Conservation (phyloP, 192 early-diverging fungal genomes). For the Coemansia sp. region DNA sequence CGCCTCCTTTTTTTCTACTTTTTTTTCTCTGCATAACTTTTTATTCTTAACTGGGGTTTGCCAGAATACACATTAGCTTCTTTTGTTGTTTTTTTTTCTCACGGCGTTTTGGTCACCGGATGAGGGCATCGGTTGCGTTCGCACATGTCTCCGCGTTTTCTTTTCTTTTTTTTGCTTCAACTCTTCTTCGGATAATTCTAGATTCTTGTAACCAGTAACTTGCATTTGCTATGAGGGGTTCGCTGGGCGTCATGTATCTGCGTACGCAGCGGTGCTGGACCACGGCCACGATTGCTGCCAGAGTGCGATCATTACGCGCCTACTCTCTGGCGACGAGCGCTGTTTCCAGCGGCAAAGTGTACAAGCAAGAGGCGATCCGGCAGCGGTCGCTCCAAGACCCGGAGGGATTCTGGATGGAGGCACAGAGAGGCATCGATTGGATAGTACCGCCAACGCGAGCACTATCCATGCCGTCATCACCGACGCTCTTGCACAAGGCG, state of each 20-base stretch:
- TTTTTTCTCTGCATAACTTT: background rate
- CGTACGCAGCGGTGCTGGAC: background rate
- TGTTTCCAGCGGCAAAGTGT: background rate
- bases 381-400: slow-evolving; percentile 18
- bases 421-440: slow-evolving; percentile 13
- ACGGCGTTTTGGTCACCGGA: background rate
- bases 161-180: background rate
- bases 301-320: background rate
- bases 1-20: background rate
- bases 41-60: slow-evolving; percentile 3
- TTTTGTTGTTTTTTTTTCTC: slow-evolving; percentile 3
- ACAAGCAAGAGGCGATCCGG: slow-evolving; percentile 9
- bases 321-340: background rate
- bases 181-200: background rate
- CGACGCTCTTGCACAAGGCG: slow-evolving; percentile 30
- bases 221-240: background rate
- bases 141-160: background rate
- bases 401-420: slow-evolving; percentile 26
- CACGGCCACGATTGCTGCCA: background rate
- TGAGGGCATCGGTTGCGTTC: background rate
- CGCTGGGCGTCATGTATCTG: background rate
- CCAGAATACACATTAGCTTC: background rate
- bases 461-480: slow-evolving; percentile 36
- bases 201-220: background rate
- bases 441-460: slow-evolving; percentile 51